Base-by-base conservation (phyloP, 192 early-diverging fungal species). In the Backusella westeae region DNA sequence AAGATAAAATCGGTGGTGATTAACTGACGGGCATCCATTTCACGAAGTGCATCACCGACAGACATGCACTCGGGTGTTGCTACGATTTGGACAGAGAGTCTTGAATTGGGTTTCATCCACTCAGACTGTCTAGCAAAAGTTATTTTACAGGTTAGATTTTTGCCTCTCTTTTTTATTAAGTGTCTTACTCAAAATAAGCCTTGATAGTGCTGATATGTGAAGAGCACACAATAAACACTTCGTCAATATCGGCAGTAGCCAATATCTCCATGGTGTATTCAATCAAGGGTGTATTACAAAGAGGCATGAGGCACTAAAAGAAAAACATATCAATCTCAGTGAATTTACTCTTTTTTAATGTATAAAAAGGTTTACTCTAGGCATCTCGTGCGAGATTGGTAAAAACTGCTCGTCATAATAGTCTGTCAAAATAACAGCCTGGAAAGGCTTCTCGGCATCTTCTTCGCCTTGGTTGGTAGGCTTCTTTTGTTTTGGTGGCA, bases 231-330 rank as follows among this genome's bases (percentile, higher is more conserved):
- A 99, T 78, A 75, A 93, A 93, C 21, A 97, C 88, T 77, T 97
- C 94, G 71, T 93, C 85, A 1, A 98, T 94, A 34, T 93, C 94
- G 7, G 95, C 91, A 5, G 90, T 84, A 6, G 96, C 96, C 29
- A 99, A 86, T 67, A 95, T 89, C 81, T 99, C 98, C 49, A 99
- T 88, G 0, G 96, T 96, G 80, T 99, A 98, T 80, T 98, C 96
- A 76, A 99, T 93, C 75, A 99, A 84, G 0, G 98, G 98, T 34
- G 97, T 93, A 82, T 99, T 99, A 85, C 92, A 94, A 29, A 99
- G 88, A 19, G 96, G 96, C 69, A 98, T 83, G 78, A 99, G 85
- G 78, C 96, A 96, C 91, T 95, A 80, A 26, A 19, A 38, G 39
- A 34, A 34, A 75, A 26, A 41, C 42, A 44, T 44, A 19, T 44